These are phyloP conservation scores for Cucurbita pepo DNA, from an alignment of 306 rosid genomes.

Conservation along the genomic window DNA sequence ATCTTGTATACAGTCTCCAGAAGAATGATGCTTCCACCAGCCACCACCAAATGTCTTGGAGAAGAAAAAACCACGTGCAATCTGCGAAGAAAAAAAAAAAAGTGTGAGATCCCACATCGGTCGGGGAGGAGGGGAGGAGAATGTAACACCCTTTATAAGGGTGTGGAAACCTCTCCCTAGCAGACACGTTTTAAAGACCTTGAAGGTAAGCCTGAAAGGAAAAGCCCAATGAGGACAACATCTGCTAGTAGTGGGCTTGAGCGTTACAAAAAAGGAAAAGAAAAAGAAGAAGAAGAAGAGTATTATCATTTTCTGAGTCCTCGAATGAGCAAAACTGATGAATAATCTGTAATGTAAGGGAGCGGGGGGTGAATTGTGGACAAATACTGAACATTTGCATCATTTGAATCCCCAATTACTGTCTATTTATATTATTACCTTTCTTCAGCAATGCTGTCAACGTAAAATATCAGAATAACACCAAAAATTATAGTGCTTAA, in stretches of 20 bases:
- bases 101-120: too few relatives aligned
- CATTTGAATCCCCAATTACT: not conserved
- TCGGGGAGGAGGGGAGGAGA: too few relatives aligned
- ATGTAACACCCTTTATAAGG: too few relatives aligned
- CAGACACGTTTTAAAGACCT: too few relatives aligned
- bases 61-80: constrained; percentile 97
- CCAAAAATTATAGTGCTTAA: constrained; percentile 78
- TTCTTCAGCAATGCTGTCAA: constrained; percentile 89
- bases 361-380: not conserved
- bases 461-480: constrained; percentile 73
- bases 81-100: constrained; percentile 16
- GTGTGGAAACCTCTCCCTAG: too few relatives aligned
- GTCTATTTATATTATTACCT: constrained; percentile 27
- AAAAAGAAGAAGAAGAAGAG: not conserved
- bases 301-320: not conserved
- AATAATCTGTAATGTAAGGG: not conserved
- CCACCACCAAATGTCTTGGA: constrained; percentile 86
- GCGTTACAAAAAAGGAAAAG: not conserved
- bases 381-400: not conserved
- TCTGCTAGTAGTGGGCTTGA: too few relatives aligned
- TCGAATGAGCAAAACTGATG: not conserved
- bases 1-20: constrained; percentile 69
- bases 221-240: too few relatives aligned
- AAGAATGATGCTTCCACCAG: constrained; percentile 70
- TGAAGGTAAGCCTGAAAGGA: too few relatives aligned